Evolutionary conservation across 2,329 filamentous ascomycete species (phyloP), one percentile per base, ranked within the genome.

Genomic region (Aureobasidium sp.): DNA sequence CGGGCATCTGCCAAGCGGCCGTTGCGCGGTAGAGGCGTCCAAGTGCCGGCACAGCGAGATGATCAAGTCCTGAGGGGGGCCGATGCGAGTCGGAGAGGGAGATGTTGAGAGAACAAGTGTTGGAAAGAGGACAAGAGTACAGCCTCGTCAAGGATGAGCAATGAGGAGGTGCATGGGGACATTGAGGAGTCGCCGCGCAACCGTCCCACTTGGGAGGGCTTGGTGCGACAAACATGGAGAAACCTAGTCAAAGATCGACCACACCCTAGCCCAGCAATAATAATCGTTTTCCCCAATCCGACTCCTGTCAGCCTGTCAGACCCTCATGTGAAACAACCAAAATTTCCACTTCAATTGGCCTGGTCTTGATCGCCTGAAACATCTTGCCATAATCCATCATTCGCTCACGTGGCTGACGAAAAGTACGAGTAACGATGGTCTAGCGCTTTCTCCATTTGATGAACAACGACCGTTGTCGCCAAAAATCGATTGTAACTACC

Each of bases 211-310:
- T 26, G 6, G 26, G 3, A 24, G 36, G 13, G 5, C 36, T 26
- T 55, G 36, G 51, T 55, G 51, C 37, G 51, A 55, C 51, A 41
- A 55, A 43, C 37, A 55, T 55, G 51, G 51, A 52, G 50, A 39
- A 52, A 39, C 34, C 34, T 52, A 34, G 34, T 52, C 50, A 52
- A 27, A 4, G 50, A 52, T 52, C 50, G 34, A 4, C 50, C 12
- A 43, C 29, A 36, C 51, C 51, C 36, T 53, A 29, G 13, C 13
- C 32, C 32, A 34, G 32, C 51, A 29, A 15, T 26, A 24, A 41
- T 53, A 34, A 29, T 32, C 17, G n/a, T 12, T 15, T 12, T 9
- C 27, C 12, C 37, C 13, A 29, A 43, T 55, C 20, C 7, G 20
- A 20, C 20, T 29, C 37, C 51, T 55, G 51, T 55, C 51, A 55